Percentiles rank a stretch among this genome's conserved stretches.
Conservation (phyloP, 2,329 filamentous ascomycete genomes). For the Nothophoma quercina region DNA sequence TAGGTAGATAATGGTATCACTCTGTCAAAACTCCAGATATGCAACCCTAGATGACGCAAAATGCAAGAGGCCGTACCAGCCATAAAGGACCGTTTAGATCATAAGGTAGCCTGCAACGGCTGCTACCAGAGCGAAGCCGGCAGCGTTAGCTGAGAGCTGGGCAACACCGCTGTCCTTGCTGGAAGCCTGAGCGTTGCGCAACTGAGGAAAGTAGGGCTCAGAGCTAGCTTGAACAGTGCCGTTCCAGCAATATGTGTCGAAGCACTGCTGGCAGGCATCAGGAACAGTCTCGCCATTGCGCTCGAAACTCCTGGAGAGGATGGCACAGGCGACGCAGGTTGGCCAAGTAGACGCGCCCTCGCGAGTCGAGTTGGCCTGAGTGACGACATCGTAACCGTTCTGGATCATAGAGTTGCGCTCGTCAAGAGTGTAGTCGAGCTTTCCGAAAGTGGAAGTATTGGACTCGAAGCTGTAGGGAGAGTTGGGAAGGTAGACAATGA, state of each 20-base stretch:
- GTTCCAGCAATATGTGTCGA: slow-evolving; percentile 89
- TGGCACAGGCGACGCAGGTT: slow-evolving; percentile 85
- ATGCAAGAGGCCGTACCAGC: not conserved
- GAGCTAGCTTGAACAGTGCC: slow-evolving; percentile 64
- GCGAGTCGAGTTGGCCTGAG: slow-evolving; percentile 79
- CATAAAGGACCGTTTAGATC: slow-evolving; percentile 13
- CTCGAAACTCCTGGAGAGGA: slow-evolving; percentile 77
- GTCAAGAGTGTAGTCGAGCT: slow-evolving; percentile 66
- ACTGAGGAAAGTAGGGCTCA: slow-evolving; percentile 36
- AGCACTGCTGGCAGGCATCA: slow-evolving; percentile 76
- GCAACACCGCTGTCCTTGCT: slow-evolving; percentile 29
- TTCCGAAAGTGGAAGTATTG: slow-evolving; percentile 79
- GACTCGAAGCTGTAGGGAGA: slow-evolving; percentile 77
- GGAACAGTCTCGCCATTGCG: slow-evolving; percentile 75
- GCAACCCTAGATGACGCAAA: not conserved
- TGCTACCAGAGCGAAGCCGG: slow-evolving; percentile 28
- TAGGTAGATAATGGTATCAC: slow-evolving; percentile 11
- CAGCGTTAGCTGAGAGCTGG: slow-evolving; percentile 32
- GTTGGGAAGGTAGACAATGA: slow-evolving; percentile 90
- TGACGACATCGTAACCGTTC: slow-evolving; percentile 86
- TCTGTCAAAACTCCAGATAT: slow-evolving; percentile 7
- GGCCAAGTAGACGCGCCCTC: slow-evolving; percentile 72
- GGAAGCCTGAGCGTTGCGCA: slow-evolving; percentile 23
- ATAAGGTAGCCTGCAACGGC: slow-evolving; percentile 26
- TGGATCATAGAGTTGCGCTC: slow-evolving; percentile 81